Conservation (phyloP, 805 yeast species). For the Saturnispora saitoi region DNA sequence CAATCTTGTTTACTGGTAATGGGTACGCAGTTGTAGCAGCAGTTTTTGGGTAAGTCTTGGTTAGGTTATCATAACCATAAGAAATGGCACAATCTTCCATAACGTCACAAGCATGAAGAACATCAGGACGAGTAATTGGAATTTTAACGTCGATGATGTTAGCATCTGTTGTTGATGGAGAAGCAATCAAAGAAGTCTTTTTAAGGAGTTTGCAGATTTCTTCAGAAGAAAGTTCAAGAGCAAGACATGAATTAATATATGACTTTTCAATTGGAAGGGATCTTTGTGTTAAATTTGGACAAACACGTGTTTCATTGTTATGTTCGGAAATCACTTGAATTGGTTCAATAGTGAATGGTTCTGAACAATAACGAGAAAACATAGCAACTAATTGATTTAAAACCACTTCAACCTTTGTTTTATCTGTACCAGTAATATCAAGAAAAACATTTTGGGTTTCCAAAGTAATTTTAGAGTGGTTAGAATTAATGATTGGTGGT, state of each 20-base stretch:
- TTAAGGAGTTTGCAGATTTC: slow-evolving; percentile 60
- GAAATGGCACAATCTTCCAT: slow-evolving; percentile 98
- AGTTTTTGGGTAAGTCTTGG: slow-evolving; percentile 68
- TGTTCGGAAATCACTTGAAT: slow-evolving; percentile 77
- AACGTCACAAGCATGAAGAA: slow-evolving; percentile 93
- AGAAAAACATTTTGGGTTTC: slow-evolving; percentile 83
- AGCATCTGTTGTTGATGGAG: slow-evolving; percentile 37
- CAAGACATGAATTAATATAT: slow-evolving; percentile 89
- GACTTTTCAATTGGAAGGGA: slow-evolving; percentile 62
- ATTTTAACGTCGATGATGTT: slow-evolving; percentile 56
- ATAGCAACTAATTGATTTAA: slow-evolving; percentile 88
- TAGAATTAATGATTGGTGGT: slow-evolving; percentile 96
- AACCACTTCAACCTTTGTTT: slow-evolving; percentile 88
- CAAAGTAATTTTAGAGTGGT: slow-evolving; percentile 78
- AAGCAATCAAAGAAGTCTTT: slow-evolving; percentile 75
- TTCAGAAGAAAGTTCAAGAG: slow-evolving; percentile 61
- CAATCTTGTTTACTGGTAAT: slow-evolving; percentile 80
- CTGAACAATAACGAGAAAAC: slow-evolving; percentile 83
- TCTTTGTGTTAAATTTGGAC: slow-evolving; percentile 69
- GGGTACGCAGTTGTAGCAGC: slow-evolving; percentile 79
- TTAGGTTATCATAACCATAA: slow-evolving; percentile 86
- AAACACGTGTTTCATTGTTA: slow-evolving; percentile 62
- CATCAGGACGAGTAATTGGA: slow-evolving; percentile 94
- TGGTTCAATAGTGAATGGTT: slow-evolving; percentile 84
- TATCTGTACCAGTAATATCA: slow-evolving; percentile 93